Percentiles rank a stretch among this genome's conserved stretches.
Evolutionary conservation across 805 yeast species (phyloP).

Genomic region (Barnettozyma sucrosica): DNA sequence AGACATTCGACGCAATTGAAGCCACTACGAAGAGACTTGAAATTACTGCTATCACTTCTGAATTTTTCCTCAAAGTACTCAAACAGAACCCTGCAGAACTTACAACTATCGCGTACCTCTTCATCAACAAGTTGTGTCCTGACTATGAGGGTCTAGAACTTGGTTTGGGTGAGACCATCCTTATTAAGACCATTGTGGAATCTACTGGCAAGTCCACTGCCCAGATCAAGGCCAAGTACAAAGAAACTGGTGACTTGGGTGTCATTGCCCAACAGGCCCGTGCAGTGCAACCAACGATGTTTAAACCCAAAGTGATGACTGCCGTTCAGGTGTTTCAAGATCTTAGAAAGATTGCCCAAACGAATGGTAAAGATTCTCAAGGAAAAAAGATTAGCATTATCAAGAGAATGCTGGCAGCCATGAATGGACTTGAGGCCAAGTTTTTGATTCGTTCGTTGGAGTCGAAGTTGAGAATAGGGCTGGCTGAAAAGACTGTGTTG

Average conservation of each 20-base stretch:
- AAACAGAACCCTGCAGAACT: constrained; percentile 47
- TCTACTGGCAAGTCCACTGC: constrained; percentile 77
- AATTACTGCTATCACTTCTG: constrained; percentile 69
- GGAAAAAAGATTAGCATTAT: constrained; percentile 69
- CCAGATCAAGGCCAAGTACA: constrained; percentile 69
- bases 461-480: constrained; percentile 86
- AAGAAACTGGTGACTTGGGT: constrained; percentile 85
- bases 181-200: constrained; percentile 84
- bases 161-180: constrained; percentile 86
- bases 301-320: constrained; percentile 78
- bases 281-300: constrained; percentile 85
- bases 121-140: constrained; percentile 87
- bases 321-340: constrained; percentile 68
- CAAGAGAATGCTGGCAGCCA: constrained; percentile 77
- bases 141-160: constrained; percentile 93
- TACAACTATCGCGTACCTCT: constrained; percentile 70
- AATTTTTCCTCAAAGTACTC: constrained; percentile 63
- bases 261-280: constrained; percentile 80
- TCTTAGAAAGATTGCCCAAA: constrained; percentile 68
- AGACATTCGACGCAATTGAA: constrained; percentile 73
- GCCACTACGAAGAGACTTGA: constrained; percentile 76
- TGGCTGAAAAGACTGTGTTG: constrained; percentile 90
- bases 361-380: constrained; percentile 81
- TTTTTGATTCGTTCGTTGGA: constrained; percentile 85
- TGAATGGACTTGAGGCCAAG: constrained; percentile 84